Percentiles rank a stretch among this genome's conserved stretches.
Conservation (phyloP, 345 rosid species). For the Arabidopsis arenosa region DNA sequence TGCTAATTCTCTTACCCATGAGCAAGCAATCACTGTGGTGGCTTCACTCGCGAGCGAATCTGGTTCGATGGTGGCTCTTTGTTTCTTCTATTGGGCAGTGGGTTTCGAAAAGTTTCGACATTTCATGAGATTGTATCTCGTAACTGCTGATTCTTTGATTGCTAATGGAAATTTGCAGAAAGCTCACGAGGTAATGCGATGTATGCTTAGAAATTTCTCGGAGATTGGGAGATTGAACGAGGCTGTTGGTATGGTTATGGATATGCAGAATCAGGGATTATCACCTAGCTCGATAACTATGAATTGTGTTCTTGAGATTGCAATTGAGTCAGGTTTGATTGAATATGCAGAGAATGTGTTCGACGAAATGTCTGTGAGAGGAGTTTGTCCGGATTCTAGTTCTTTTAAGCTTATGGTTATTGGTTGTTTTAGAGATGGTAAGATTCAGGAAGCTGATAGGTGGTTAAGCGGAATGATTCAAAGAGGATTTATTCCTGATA, state of each 20-base stretch:
- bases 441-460: constrained; percentile 66
- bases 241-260: constrained; percentile 72
- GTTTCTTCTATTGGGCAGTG: constrained; percentile 80
- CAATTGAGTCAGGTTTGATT: constrained; percentile 55
- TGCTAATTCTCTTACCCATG: constrained; percentile 62
- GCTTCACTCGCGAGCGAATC: constrained; percentile 78
- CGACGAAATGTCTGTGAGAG: constrained; percentile 78
- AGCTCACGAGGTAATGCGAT: constrained; percentile 72
- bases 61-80: constrained; percentile 80
- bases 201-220: constrained; percentile 72
- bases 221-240: constrained; percentile 75
- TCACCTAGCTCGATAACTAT: constrained; percentile 48
- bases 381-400: constrained; percentile 58
- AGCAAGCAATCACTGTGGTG: constrained; percentile 72
- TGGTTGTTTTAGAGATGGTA: constrained; percentile 63
- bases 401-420: constrained; percentile 72
- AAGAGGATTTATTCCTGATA: constrained; percentile 67
- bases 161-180: constrained; percentile 63
- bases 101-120: constrained; percentile 62
- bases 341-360: constrained; percentile 72
- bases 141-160: constrained; percentile 62
- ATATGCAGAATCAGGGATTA: constrained; percentile 77
- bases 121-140: constrained; percentile 82
- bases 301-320: constrained; percentile 56
- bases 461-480: constrained; percentile 73